Evolutionary conservation across 257 asterid genomes (phyloP).

Genomic region (Echites panduratus): DNA sequence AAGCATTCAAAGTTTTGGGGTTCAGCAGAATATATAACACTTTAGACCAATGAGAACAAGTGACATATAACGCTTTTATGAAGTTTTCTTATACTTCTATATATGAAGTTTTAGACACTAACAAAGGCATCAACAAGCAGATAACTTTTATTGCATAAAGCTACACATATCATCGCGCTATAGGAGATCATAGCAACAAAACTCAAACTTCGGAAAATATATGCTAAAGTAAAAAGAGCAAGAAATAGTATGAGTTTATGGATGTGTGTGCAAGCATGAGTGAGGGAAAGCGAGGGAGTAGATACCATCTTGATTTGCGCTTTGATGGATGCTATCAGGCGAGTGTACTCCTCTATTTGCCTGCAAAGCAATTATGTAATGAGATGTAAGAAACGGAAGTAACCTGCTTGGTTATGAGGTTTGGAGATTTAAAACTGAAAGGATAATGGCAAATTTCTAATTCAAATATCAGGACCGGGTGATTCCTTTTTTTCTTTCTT

Average conservation of each 20-base stretch:
- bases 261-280: neutral
- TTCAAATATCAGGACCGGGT: neutral
- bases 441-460: neutral
- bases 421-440: neutral
- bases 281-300: slow-evolving; percentile 3
- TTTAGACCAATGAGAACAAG: neutral
- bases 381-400: neutral
- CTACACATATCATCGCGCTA: neutral
- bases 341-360: slow-evolving; percentile 72
- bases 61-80: neutral
- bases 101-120: neutral
- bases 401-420: neutral
- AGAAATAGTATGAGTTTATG: neutral
- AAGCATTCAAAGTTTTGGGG: neutral
- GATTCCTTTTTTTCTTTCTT: neutral
- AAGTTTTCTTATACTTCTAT: no score
- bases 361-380: slow-evolving; percentile 28
- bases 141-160: neutral
- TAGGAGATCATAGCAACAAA: neutral
- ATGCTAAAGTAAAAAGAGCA: neutral
- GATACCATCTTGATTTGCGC: slow-evolving; percentile 76
- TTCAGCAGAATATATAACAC: neutral
- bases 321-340: slow-evolving; percentile 66
- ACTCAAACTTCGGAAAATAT: neutral
- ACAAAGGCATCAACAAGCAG: neutral